Conservation (phyloP, 345 rosid genomes). For the Dovyalis caffra region DNA sequence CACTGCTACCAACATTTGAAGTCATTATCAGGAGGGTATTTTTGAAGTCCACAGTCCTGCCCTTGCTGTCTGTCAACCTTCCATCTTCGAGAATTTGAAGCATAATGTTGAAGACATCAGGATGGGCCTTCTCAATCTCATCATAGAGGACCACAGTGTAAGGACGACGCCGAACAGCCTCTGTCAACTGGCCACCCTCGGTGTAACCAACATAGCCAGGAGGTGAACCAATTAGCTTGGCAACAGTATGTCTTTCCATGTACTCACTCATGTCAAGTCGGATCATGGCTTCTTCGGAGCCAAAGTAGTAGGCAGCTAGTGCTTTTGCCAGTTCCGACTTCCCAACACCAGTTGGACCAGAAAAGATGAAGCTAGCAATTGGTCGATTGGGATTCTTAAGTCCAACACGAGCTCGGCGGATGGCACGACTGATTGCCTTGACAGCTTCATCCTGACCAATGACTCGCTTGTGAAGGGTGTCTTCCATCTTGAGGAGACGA, state of each 20-base stretch:
- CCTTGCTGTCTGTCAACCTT: slow-evolving; percentile 94
- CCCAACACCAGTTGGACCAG: slow-evolving; percentile 99
- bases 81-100: slow-evolving; percentile 99
- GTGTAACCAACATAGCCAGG: slow-evolving; percentile 99
- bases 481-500: slow-evolving; percentile 93
- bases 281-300: slow-evolving; percentile 97
- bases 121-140: slow-evolving; percentile 98
- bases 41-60: slow-evolving; percentile 96
- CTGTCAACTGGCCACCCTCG: slow-evolving; percentile 95
- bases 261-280: slow-evolving; percentile 99
- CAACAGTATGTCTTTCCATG: slow-evolving; percentile 97
- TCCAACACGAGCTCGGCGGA: slow-evolving; percentile 97
- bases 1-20: slow-evolving; percentile 94
- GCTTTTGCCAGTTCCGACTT: slow-evolving; percentile 97
- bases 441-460: slow-evolving; percentile 99
- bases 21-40: slow-evolving; percentile 98
- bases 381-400: slow-evolving; percentile 95
- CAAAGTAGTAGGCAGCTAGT: slow-evolving; percentile 91
- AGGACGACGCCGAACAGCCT: slow-evolving; percentile 95
- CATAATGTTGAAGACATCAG: slow-evolving; percentile 99
- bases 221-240: slow-evolving; percentile 97
- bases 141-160: slow-evolving; percentile 90
- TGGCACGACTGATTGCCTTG: slow-evolving; percentile 88
- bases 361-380: slow-evolving; percentile 96
- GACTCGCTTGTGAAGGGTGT: slow-evolving; percentile 85